Percentiles rank a stretch among this genome's conserved stretches.
Evolutionary conservation across 352 stramenopile species (phyloP).

Genomic region (Phytophthora litchii): DNA sequence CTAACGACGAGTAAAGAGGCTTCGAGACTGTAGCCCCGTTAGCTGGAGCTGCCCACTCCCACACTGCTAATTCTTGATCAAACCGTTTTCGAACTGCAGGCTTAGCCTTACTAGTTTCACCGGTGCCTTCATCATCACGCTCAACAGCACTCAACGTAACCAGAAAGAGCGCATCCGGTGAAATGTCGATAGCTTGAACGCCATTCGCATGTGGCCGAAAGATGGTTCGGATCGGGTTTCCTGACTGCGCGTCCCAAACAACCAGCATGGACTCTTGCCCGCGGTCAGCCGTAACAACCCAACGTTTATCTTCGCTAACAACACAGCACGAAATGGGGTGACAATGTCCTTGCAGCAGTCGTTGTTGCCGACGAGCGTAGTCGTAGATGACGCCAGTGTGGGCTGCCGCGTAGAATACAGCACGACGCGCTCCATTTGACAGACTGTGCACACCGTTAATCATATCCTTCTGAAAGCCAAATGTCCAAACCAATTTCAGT

Average conservation of each 20-base stretch:
- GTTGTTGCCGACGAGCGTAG: constrained; percentile 85
- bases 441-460: constrained; percentile 89
- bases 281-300: constrained; percentile 91
- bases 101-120: constrained; percentile 26
- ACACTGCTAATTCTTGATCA: constrained; percentile 85
- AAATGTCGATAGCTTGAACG: constrained; percentile 90
- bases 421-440: constrained; percentile 60
- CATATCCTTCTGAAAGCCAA: constrained; percentile 93
- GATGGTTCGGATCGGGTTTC: constrained; percentile 91
- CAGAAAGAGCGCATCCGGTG: constrained; percentile 87
- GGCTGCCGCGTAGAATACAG: constrained; percentile 91
- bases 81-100: constrained; percentile 32
- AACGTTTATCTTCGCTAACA: constrained; percentile 93
- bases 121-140: constrained; percentile 10
- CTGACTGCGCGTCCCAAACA: constrained; percentile 87
- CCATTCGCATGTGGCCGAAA: constrained; percentile 84
- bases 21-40: constrained; percentile 35
- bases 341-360: constrained; percentile 91
- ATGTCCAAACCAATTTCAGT: constrained; percentile 82
- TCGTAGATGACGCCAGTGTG: constrained; percentile 95
- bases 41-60: constrained; percentile 81
- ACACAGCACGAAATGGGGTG: constrained; percentile 90
- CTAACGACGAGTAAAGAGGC: constrained; percentile 62
- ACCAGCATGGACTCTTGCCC: constrained; percentile 92
- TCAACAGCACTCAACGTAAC: constrained; percentile 78